Evolutionary conservation across 83 land plant genomes (phyloP), one percentile per base, ranked within the genome.

Genomic region (Thuja plicata): DNA sequence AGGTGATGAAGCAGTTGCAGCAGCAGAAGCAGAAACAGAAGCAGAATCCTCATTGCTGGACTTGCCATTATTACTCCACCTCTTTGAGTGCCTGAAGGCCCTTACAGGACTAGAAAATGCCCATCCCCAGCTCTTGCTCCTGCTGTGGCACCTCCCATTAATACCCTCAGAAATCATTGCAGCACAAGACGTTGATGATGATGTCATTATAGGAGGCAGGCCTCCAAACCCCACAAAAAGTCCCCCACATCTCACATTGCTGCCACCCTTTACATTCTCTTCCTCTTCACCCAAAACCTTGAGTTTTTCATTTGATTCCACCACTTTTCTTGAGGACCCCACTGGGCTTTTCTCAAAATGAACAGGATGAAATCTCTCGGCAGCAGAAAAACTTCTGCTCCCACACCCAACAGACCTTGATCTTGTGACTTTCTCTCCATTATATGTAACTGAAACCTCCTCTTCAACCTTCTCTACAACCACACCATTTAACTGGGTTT

Each of bases 321-420:
- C 41, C n/a, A 12, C 37, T 37, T 10, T n/a, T 30, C 77, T 95
- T 94, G n/a, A 93, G 94, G 70, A 94, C 90, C 96, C 96, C 34
- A 92, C 94, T 1, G 96, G 94, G 86, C 94, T 91, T 85, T 93
- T 84, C 87, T 94, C 95, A 40, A 92, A 91, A 71, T 32, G 38
- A 76, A 35, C 79, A 35, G 35, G 79, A 32, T 35, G 38, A 34
- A 76, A 76, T 76, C 79, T 76, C 94, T 92, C 52, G 2, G 94
- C 96, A 12, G 94, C 95, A 21, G 96, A 95, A 76, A 95, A 95
- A 88, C 94, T 92, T 87, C 96, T 78, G 91, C 93, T 94, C 5
- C 96, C 95, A 87, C 95, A 95, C 0, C 96, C 95, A 21, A 95
- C 96, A 50, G 96, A 95, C 89, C 96, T 92, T 34, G 96, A 95